Conservation (phyloP, 306 rosid genomes). For the Rosa persica region DNA sequence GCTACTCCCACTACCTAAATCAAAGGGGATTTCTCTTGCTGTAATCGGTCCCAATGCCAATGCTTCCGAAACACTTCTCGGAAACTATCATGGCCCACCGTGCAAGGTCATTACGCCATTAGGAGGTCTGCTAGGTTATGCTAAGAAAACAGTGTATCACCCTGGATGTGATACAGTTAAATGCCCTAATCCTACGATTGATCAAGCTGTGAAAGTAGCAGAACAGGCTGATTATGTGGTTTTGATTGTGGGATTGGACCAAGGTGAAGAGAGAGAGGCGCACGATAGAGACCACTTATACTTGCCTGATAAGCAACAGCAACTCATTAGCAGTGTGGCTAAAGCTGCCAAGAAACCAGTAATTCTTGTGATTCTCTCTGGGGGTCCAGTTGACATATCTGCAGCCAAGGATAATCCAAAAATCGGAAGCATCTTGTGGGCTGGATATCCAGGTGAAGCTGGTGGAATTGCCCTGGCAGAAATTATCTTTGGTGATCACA, state of each 20-base stretch:
- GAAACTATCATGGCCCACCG: constrained; percentile 87
- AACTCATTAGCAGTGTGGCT: constrained; percentile 64
- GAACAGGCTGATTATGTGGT: constrained; percentile 65
- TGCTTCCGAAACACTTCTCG: constrained; percentile 54
- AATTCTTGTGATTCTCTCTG: constrained; percentile 70
- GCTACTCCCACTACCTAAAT: constrained; percentile 71
- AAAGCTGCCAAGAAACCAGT: constrained; percentile 64
- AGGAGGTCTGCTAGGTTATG: constrained; percentile 55
- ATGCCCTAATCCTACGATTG: constrained; percentile 52
- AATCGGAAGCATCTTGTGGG: constrained; percentile 91
- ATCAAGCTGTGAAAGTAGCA: constrained; percentile 56
- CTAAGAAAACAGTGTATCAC: constrained; percentile 43
- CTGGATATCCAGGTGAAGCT: constrained; percentile 89
- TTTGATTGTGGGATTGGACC: constrained; percentile 89
- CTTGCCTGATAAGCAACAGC: constrained; percentile 75
- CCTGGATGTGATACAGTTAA: constrained; percentile 64
- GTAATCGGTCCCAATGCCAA: constrained; percentile 88
- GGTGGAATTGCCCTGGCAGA: constrained; percentile 84
- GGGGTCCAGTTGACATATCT: constrained; percentile 88
- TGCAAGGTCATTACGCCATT: constrained; percentile 61
- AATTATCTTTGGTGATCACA: constrained; percentile 86
- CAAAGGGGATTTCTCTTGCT: constrained; percentile 56
- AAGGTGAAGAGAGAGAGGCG: constrained; percentile 64
- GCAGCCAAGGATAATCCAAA: constrained; percentile 55
- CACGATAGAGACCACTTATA: constrained; percentile 60